Percentiles rank a stretch among this genome's conserved stretches.
phyloP scores from a whole-genome alignment of 1,139 yeast genomes.

The Magnusiomyces fungicola region DNA sequence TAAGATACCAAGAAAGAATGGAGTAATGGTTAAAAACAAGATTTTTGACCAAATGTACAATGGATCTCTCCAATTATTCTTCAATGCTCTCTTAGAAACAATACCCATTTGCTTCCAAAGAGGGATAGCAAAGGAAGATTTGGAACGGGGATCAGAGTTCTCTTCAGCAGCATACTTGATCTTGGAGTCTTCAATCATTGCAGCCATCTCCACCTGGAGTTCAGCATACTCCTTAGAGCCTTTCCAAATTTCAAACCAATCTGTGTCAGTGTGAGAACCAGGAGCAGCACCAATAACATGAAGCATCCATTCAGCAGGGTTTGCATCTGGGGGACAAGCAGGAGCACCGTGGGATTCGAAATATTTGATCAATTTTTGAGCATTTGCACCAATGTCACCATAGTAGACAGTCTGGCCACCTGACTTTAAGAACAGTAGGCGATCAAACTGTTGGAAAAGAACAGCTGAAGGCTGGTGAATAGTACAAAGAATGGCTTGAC shows the following conservation, averaged over 20 bases:
- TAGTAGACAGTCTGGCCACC: conserved; percentile 76
- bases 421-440: conserved; percentile 54
- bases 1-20: conserved; percentile 60
- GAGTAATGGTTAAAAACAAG: conserved; percentile 40
- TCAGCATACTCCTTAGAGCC: conserved; percentile 44
- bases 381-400: conserved; percentile 62
- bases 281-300: conserved; percentile 70
- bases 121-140: conserved; percentile 35
- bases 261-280: conserved; percentile 53
- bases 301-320: conserved; percentile 74
- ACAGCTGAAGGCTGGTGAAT: conserved; percentile 73
- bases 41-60: conserved; percentile 54
- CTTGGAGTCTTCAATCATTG: conserved; percentile 13
- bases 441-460: conserved; percentile 61
- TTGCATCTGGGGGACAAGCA: conserved; percentile 54
- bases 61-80: conserved; percentile 67
- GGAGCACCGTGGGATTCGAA: conserved; percentile 60
- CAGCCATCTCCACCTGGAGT: conserved; percentile 28
- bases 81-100: conserved; percentile 43
- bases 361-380: conserved; percentile 49
- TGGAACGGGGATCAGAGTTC: conserved; percentile 16
- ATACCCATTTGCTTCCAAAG: conserved; percentile 40
- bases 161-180: conserved; percentile 3
- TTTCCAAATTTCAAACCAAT: conserved; percentile 56
- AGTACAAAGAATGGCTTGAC: conserved; percentile 70